Base-by-base conservation (phyloP, 139 green algal species). In the Dunaliella primolecta region DNA sequence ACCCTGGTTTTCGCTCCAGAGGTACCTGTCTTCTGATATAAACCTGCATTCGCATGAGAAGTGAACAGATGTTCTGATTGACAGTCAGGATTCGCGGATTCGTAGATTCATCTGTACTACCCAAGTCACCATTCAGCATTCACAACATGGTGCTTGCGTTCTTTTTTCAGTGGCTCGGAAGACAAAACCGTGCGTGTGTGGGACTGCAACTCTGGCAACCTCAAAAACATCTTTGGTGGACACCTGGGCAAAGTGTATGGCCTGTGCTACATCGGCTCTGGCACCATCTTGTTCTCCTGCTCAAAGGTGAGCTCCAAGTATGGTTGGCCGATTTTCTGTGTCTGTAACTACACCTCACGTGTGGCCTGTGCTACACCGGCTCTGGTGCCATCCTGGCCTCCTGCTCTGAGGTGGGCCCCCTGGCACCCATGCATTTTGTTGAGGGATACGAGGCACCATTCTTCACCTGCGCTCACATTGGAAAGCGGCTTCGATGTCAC, bases 161-260 rank as follows among this genome's bases (percentile, higher is more conserved):
- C 20, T 25, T n/a, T n/a, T n/a, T n/a, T n/a, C 78, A 83, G 78
- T 30, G 88, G 88, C 34, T 85, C 77, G 30, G 85, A 91, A 71
- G 88, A 91, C 56, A 89, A 88, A 36, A 91, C 88, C 31, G 83
- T 91, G 46, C 83, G 88, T 29, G 64, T 89, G 70, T 91, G 88
- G 88, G 88, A 91, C 56, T 74, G 81, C 0, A 57, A 75, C 29
- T 85, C 36, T 11, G 88, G 88, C 1, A 87, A 87, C 75, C 64
- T 91, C 57, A 83, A 81, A 46, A 89, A 76, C 38, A 91, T 91
- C 37, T 91, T 89, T 46, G 85, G 84, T 29, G 88, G 88, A 11
- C 88, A 91, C 83, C 81, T 84, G 33, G 85, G 82, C 23, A 84
- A 83, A 38, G 83, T 91, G 32, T 83, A 86, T 35, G 83, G 84